A percentile compares a stretch with the other conserved stretches of the same genome.
phyloP scores from a whole-genome alignment of 192 early-diverging fungal species.

The Paraglomus brasilianum region DNA sequence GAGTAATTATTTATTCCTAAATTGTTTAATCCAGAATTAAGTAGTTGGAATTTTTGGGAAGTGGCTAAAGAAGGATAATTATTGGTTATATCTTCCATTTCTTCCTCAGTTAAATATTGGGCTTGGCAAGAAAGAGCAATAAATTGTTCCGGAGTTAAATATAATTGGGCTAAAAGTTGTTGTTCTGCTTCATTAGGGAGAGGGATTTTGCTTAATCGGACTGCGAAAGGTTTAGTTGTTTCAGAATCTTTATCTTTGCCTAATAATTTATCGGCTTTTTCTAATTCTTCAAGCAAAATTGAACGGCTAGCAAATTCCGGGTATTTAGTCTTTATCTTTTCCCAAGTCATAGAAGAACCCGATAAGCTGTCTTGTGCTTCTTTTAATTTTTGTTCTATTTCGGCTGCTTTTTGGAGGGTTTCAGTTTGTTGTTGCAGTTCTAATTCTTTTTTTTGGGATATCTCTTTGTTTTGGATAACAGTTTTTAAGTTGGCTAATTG shows the following conservation, averaged over 20 bases:
- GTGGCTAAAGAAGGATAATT: neutral
- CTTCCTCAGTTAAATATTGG: conserved; percentile 1
- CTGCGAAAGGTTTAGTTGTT: too few relatives aligned
- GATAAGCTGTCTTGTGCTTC: neutral
- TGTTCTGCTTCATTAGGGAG: conserved; percentile 13
- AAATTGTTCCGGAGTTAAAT: conserved; percentile 16
- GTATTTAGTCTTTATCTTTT: too few relatives aligned
- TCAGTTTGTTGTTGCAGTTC: neutral
- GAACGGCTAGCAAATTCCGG: too few relatives aligned
- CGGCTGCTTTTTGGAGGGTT: neutral
- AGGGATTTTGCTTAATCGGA: too few relatives aligned
- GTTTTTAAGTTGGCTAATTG: neutral
- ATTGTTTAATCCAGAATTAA: conserved; percentile 2
- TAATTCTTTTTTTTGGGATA: neutral
- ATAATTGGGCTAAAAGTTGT: neutral
- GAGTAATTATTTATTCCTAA: conserved; percentile 5
- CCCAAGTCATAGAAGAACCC: too few relatives aligned
- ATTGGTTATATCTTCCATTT: neutral
- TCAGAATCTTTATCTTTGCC: too few relatives aligned
- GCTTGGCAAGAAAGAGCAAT: neutral
- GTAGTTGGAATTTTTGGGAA: neutral
- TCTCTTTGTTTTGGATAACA: neutral
- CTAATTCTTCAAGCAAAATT: too few relatives aligned
- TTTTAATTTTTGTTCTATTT: neutral
- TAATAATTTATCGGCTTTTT: neutral